Conservation (phyloP, 441 rosid genomes). For the Populus hybrid region DNA sequence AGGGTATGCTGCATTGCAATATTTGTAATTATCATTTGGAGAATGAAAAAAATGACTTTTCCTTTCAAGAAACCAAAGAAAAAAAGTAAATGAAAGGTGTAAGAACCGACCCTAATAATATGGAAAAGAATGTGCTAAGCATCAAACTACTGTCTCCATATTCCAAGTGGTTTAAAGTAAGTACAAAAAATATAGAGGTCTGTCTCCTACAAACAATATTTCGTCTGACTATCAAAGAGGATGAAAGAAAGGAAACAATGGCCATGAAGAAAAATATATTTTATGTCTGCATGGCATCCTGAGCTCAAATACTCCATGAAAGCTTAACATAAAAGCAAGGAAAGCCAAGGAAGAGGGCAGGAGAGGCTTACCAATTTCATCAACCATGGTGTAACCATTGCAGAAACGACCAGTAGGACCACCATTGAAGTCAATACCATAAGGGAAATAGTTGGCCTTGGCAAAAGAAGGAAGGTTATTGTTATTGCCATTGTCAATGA, state of each 20-base stretch:
- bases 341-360: neutral
- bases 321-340: neutral
- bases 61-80: neutral
- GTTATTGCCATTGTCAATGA: constrained; percentile 87
- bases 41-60: neutral
- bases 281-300: neutral
- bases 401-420: constrained; percentile 97
- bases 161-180: neutral
- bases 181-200: neutral
- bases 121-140: neutral
- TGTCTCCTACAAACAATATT: neutral
- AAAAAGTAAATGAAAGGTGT: neutral
- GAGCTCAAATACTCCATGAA: neutral
- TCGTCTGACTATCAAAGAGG: neutral
- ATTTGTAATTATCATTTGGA: too few relatives aligned
- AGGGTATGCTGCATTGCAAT: neutral
- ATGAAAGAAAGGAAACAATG: neutral
- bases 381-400: constrained; percentile 94
- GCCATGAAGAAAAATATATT: neutral
- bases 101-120: too few relatives aligned
- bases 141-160: neutral
- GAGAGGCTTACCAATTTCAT: constrained; percentile 51
- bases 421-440: constrained; percentile 86
- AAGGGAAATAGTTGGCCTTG: constrained; percentile 86
- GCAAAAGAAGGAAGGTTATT: constrained; percentile 77